Conservation (phyloP, 495 filamentous ascomycete genomes). For the Aspergillus asperescens region DNA sequence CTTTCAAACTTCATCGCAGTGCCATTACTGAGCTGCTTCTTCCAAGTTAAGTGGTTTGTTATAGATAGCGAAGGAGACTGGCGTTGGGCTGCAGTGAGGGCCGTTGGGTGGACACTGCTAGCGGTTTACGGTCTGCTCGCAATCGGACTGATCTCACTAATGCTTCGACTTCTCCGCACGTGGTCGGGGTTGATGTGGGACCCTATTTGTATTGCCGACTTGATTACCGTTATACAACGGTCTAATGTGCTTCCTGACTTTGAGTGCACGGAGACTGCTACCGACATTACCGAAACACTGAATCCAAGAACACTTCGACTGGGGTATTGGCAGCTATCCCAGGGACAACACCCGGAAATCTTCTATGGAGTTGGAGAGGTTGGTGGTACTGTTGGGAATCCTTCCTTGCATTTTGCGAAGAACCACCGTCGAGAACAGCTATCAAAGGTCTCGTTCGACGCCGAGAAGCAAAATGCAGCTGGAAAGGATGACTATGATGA, state of each 20-base stretch:
- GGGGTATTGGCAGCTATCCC: constrained; percentile 72
- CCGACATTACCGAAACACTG: constrained; percentile 42
- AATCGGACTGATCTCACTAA: constrained; percentile 50
- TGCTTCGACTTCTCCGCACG: constrained; percentile 43
- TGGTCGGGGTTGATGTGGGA: constrained; percentile 81
- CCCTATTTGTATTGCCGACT: constrained; percentile 70
- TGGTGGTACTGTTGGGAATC: constrained; percentile 50
- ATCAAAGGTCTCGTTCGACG: constrained; percentile 35
- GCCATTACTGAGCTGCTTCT: constrained; percentile 60
- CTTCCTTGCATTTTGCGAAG: constrained; percentile 44
- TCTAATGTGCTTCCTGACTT: constrained; percentile 72
- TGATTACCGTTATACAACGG: constrained; percentile 67
- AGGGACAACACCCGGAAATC: constrained; percentile 45
- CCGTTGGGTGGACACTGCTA: constrained; percentile 72
- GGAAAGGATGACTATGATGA: constrained; percentile 35
- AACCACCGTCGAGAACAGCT: constrained; percentile 32
- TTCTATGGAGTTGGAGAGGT: constrained; percentile 65
- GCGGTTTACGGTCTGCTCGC: constrained; percentile 64
- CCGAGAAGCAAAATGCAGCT: constrained; percentile 35
- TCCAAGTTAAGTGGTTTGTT: constrained; percentile 52
- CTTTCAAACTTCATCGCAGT: constrained; percentile 57
- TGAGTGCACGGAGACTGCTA: constrained; percentile 53
- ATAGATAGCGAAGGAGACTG: constrained; percentile 47
- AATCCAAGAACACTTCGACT: constrained; percentile 55
- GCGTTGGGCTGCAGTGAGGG: constrained; percentile 73